Evolutionary conservation across 371 early-diverging fungal genomes (phyloP).

Genomic region (Parasitella parasitica): DNA sequence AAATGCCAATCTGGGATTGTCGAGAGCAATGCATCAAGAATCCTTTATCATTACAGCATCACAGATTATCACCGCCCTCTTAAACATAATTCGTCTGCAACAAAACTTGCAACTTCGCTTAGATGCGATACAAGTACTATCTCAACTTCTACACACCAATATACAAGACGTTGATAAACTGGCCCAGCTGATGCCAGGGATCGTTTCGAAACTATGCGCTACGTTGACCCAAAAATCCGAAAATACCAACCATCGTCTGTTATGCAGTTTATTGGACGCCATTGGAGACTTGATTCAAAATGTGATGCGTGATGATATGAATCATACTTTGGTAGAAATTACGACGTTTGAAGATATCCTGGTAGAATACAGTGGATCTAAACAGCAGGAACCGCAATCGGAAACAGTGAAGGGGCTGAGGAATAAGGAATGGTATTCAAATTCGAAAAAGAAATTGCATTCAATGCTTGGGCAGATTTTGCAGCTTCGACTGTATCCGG

Average conservation of each 20-base stretch:
- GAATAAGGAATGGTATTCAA: slow-evolving; percentile 29
- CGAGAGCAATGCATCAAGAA: not conserved
- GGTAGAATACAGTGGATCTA: not conserved
- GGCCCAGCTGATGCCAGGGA: slow-evolving; percentile 45
- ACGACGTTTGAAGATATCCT: slow-evolving; percentile 29
- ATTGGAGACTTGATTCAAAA: slow-evolving; percentile 37
- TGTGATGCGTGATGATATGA: slow-evolving; percentile 39
- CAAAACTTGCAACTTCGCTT: slow-evolving; percentile 40
- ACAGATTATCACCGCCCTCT: slow-evolving; percentile 29
- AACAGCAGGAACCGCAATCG: not conserved
- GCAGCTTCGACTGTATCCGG: slow-evolving; percentile 34
- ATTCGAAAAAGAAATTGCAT: slow-evolving; percentile 25
- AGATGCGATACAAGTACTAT: slow-evolving; percentile 31
- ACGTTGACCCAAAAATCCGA: slow-evolving; percentile 39
- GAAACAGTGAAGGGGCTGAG: not conserved
- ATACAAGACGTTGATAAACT: slow-evolving; percentile 34
- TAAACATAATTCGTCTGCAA: slow-evolving; percentile 30
- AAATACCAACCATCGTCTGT: slow-evolving; percentile 52
- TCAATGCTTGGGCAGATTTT: slow-evolving; percentile 29
- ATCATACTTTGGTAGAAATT: slow-evolving; percentile 13
- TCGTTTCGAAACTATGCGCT: slow-evolving; percentile 40
- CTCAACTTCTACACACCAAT: slow-evolving; percentile 29
- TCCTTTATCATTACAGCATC: slow-evolving; percentile 29
- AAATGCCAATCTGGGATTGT: too few relatives aligned
- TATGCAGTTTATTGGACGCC: slow-evolving; percentile 34